These are phyloP conservation scores for Epichloe coenophiala DNA, from an alignment of 2,329 filamentous ascomycete genomes.

Conservation along the genomic window DNA sequence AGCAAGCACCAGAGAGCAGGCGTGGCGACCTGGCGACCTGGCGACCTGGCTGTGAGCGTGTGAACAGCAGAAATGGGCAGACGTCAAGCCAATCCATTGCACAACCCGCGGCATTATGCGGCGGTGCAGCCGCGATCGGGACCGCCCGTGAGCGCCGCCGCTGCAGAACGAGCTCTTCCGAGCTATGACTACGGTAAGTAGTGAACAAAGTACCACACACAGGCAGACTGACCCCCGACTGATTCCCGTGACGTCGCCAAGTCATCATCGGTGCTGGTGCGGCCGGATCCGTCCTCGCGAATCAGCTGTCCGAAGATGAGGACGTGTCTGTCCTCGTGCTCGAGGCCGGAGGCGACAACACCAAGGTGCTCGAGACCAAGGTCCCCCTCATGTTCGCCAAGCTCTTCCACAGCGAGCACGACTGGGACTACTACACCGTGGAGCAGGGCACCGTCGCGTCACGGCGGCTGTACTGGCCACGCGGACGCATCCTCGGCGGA, in stretches of 20 bases:
- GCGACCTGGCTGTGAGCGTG: too few relatives aligned
- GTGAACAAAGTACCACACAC: neutral
- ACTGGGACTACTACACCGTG: conserved; percentile 13
- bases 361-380: conserved; percentile 8
- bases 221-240: neutral
- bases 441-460: conserved; percentile 10
- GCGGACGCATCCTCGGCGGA: conserved; percentile 12
- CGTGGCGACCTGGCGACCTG: too few relatives aligned
- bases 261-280: conserved; percentile 16
- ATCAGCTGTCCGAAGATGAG: conserved; percentile 14
- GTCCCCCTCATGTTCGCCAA: conserved; percentile 10
- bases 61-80: neutral
- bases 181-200: conserved; percentile 4
- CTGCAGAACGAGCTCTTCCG: conserved; percentile 2
- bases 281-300: conserved; percentile 17
- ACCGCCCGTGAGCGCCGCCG: conserved; percentile 2
- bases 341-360: conserved; percentile 9
- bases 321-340: conserved; percentile 9
- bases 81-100: conserved; percentile 3
- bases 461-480: conserved; percentile 11
- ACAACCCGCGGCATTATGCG: conserved; percentile 5
- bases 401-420: conserved; percentile 11
- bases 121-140: neutral
- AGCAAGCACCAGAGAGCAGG: neutral
- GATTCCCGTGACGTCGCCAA: neutral